Percentiles rank a stretch among this genome's conserved stretches.
These are phyloP conservation scores for Ogataea nakhonphanomensis DNA, from an alignment of 805 yeast species.

Conservation along the genomic window DNA sequence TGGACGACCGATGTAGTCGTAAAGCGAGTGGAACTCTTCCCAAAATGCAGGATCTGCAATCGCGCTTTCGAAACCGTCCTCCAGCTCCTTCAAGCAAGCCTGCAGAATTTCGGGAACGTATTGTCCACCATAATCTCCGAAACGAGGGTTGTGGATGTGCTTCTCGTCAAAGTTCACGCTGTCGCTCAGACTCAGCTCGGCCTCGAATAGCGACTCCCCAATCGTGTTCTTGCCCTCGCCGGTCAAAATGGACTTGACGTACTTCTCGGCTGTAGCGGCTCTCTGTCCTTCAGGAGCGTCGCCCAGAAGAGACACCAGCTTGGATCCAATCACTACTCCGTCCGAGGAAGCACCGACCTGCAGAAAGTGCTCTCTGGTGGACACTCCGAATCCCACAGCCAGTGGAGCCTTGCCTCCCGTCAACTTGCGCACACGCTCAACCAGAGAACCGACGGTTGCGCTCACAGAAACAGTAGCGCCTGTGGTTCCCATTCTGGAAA, in stretches of 20 bases:
- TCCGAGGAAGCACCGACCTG: constrained; percentile 80
- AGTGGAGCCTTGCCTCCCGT: constrained; percentile 74
- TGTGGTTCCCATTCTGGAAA: constrained; percentile 96
- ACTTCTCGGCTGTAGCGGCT: constrained; percentile 60
- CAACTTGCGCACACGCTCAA: constrained; percentile 69
- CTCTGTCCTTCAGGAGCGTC: constrained; percentile 61
- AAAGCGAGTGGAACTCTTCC: constrained; percentile 83
- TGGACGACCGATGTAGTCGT: constrained; percentile 95
- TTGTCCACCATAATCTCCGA: constrained; percentile 98
- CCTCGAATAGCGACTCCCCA: constrained; percentile 23
- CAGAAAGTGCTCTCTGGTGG: constrained; percentile 85
- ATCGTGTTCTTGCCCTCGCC: constrained; percentile 41
- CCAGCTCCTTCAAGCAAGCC: constrained; percentile 86
- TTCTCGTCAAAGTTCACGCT: constrained; percentile 45
- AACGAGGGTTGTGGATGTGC: constrained; percentile 70
- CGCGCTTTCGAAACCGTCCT: constrained; percentile 81
- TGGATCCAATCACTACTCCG: constrained; percentile 95
- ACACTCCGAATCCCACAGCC: constrained; percentile 97
- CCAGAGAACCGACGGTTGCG: constrained; percentile 59
- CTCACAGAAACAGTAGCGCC: constrained; percentile 76
- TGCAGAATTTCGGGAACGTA: constrained; percentile 96
- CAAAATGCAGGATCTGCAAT: constrained; percentile 88
- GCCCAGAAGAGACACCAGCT: constrained; percentile 67
- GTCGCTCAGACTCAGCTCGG: constrained; percentile 14
- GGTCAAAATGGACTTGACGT: constrained; percentile 65